Evolutionary conservation across 495 filamentous ascomycete genomes (phyloP), one percentile per base, ranked within the genome.

Genomic region (Paragyromitra xinjiangensis): DNA sequence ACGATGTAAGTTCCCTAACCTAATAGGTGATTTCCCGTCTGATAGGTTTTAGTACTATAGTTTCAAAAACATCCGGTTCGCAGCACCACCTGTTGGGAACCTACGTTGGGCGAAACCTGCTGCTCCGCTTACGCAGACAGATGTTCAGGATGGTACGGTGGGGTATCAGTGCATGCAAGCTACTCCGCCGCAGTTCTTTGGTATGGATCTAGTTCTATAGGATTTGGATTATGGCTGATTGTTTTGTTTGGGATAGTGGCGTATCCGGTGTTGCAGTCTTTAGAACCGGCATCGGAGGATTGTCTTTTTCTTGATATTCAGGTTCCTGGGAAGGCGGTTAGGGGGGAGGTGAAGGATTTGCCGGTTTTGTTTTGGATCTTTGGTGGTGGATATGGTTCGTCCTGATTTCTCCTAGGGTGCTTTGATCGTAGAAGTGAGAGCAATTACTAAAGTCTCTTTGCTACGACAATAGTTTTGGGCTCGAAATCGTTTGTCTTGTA

Each of bases 61-160:
- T 16, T 88, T 89, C 80, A 85, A 84, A 56, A 90, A 90, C 67
- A 89, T 90, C 71, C 85, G 89, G 0, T 91, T 86, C 81, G 89
- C 87, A 8, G 86, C 87, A 1, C 85, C 86, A 12, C 88, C 89
- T 0, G 85, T 87, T 2, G 88, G 87, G 2, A 80, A 86, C 44
- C 83, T 88, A n/a, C 84, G 89, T 34, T 91, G 88, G 83, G 84
- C 84, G 1, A 88, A 87, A 69, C 89, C 89, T 6, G 84, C 84
- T 34, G 84, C 87, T 56, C 88, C 88, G 11, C 69, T 81, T 16
- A 82, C 78, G 7, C 84, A 87, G 65, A 81, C 84, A 0, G 84
- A 79, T 4, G 78, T 89, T 55, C 87, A 89, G 66, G 85, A 88
- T 79, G 88, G 88, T 14, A 86, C 82, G 19, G 82, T 86, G 82